Percentiles rank a stretch among this genome's conserved stretches.
Conservation (phyloP, 495 filamentous ascomycete species). For the Trichoderma gamsii region DNA sequence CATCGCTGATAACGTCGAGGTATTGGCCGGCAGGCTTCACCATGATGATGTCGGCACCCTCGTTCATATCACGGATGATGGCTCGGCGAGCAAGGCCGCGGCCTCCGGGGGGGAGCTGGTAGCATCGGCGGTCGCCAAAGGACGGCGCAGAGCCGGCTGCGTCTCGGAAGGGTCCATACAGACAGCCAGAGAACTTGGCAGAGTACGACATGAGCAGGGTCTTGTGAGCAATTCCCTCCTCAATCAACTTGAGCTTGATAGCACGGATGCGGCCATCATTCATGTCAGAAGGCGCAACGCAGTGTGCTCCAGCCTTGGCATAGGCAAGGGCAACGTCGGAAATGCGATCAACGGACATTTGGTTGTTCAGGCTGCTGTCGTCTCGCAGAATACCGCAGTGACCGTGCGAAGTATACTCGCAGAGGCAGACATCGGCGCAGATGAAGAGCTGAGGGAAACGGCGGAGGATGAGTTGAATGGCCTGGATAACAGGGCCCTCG, state of each 20-base stretch:
- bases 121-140: conserved; percentile 93
- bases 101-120: conserved; percentile 88
- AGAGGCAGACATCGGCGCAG: conserved; percentile 87
- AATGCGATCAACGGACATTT: conserved; percentile 84
- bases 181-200: conserved; percentile 91
- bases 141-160: conserved; percentile 87
- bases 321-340: conserved; percentile 90
- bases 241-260: conserved; percentile 93
- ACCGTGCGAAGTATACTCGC: conserved; percentile 98
- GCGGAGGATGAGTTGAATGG: conserved; percentile 73
- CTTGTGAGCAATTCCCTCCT: conserved; percentile 81
- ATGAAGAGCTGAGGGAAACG: conserved; percentile 86
- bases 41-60: conserved; percentile 98
- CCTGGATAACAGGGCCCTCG: conserved; percentile 79
- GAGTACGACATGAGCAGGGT: conserved; percentile 93
- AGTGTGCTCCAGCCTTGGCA: conserved; percentile 88
- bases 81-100: conserved; percentile 90
- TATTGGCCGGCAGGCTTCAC: conserved; percentile 94
- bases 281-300: conserved; percentile 96
- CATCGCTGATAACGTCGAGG: conserved; percentile 92
- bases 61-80: conserved; percentile 79
- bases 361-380: conserved; percentile 88
- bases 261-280: conserved; percentile 94
- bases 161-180: conserved; percentile 96
- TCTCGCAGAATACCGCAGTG: conserved; percentile 93